Evolutionary conservation across 129 eudicot genomes (phyloP), one percentile per base, ranked within the genome.

Genomic region (Ambrosia artemisiifolia): DNA sequence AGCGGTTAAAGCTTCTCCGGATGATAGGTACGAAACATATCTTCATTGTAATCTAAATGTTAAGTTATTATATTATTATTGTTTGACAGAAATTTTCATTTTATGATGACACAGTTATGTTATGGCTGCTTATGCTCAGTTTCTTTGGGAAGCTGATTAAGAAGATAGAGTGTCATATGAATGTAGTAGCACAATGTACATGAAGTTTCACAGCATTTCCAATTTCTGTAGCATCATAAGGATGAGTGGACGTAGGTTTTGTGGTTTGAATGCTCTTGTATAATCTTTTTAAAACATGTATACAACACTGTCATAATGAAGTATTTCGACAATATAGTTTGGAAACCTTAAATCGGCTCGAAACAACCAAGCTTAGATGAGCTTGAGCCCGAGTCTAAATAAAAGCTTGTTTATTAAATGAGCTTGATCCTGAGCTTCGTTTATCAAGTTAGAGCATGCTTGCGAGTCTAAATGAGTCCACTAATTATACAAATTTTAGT

Each of bases 111-210:
- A 78, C 90, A 84, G 92, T 81, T 89, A 74, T 65, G 89, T 89
- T 65, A 42, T 79, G 69, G 92, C 92, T 74, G 82, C 96, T 3
- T 89, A 84, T 84, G 96, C 96, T 64, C 75, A 80, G 3, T 89
- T 89, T 72, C 82, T 86, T 46, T 89, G 92, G 96, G 96, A 84
- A 7, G 86, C 78, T 10, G 89, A 89, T 5, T 92, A 85, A n/a
- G 89, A 82, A 6, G 75, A 11, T 60, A 24, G 28, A 24, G 28
- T 35, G 63, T 3, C 36, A 51, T 17, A 20, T 44, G 72, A 53
- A 78, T 11, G 7, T 8, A 20, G 7, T 76, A 42, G 11, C 80
- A 54, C 73, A 77, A 4, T 73, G 73, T 35, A 49, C 78, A 72
- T 36, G 90, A 68, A 74, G 69, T 77, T 78, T 75, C 80, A 73